Evolutionary conservation across 305 asterid genomes (phyloP).

Genomic region (Solanum hybrid): DNA sequence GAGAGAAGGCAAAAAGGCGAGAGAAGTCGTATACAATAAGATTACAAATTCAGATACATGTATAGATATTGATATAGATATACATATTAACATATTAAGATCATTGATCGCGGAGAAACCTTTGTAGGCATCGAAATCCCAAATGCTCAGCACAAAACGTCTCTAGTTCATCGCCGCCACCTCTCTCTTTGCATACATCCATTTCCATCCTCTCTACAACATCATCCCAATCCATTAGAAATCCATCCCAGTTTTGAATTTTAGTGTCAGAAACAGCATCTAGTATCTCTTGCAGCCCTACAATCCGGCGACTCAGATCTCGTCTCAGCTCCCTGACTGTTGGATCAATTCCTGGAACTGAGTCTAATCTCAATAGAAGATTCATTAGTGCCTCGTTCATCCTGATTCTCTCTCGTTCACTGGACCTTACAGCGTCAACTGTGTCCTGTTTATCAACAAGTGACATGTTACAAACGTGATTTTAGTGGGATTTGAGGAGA

Average conservation of each 20-base stretch:
- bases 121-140: conserved; percentile 83
- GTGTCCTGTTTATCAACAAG: conserved; percentile 54
- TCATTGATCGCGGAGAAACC: conserved; percentile 82
- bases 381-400: conserved; percentile 80
- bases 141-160: conserved; percentile 80
- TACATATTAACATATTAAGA: not conserved
- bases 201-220: conserved; percentile 50
- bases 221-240: conserved; percentile 79
- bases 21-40: not conserved
- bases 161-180: conserved; percentile 74
- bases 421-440: conserved; percentile 77
- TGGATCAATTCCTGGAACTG: conserved; percentile 82
- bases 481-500: not conserved
- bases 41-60: not conserved
- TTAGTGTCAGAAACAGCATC: conserved; percentile 71
- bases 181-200: conserved; percentile 53
- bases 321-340: conserved; percentile 79
- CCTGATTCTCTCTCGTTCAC: conserved; percentile 57
- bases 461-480: not conserved
- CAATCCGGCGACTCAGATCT: conserved; percentile 74
- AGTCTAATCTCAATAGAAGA: conserved; percentile 56
- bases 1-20: not conserved
- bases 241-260: conserved; percentile 65
- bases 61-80: not conserved
- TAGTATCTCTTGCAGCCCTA: conserved; percentile 88